Base-by-base conservation (phyloP, 176 grass and related monocot species). In the Alloteropsis semialata region DNA sequence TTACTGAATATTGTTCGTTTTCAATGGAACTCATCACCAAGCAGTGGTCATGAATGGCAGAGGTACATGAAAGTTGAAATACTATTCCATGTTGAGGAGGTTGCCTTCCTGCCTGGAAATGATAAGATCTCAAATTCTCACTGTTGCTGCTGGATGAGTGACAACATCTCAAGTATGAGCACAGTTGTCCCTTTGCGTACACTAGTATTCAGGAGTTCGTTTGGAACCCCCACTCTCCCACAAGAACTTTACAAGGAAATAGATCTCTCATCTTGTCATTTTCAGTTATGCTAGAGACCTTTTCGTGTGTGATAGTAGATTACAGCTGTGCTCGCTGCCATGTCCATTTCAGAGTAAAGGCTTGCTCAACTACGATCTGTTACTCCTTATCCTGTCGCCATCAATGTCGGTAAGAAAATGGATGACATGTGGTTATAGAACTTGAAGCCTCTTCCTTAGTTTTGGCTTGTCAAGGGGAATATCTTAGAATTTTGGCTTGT, bases 281-380 rank as follows among this genome's bases (percentile, higher is more conserved):
- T 42, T 21, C 83, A 69, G 64, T 15, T 34, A 38, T 78, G 22
- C 25, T 37, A 12, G 54, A 63, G 16, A 72, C 41, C 32, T 83
- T 83, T 74, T 53, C 44, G 13, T 19, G 16, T 5, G 17, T 58
- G 29, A 57, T 49, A 33, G 48, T 59, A 42, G 48, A 80, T 61
- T 66, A 84, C 69, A 80, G 50, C 60, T 67, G 48, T 58, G 61
- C 81, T 48, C 60, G 71, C 22, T 49, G 56, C 74, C 56, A 58
- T 84, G 59, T 73, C 16, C 21, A 58, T 46, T 79, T 64, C 38
- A 38, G 28, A 38, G 30, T 22, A 80, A 78, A 79, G 75, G 38
- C 49, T 36, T 57, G 74, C 6, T 43, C 66, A 21, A 5, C 25
- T 73, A 59, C 25, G 39, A 77, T 46, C 12, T 32, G 50, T 17